These are phyloP conservation scores for Globisporangium abappressorium DNA, from an alignment of 352 stramenopile species.

Conservation along the genomic window DNA sequence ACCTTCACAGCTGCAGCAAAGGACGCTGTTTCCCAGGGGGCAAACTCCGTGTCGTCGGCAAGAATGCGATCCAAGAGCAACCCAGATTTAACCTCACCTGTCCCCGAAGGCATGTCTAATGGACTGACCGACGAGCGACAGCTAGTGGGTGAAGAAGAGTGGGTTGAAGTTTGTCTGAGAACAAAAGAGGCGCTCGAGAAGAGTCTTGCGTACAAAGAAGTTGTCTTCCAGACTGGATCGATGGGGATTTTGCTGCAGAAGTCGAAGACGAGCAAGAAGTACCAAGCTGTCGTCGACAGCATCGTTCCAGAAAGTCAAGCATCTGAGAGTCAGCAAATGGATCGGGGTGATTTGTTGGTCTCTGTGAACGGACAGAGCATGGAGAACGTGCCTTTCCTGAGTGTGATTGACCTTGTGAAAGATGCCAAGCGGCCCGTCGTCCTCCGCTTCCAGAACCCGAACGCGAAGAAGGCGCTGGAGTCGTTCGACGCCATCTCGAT, in stretches of 20 bases:
- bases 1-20: conserved; percentile 68
- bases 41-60: conserved; percentile 18
- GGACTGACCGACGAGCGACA: conserved; percentile 28
- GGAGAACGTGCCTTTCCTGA: conserved; percentile 57
- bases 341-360: conserved; percentile 69
- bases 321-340: conserved; percentile 59
- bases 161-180: conserved; percentile 67
- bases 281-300: conserved; percentile 74
- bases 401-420: conserved; percentile 78
- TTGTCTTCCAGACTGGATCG: conserved; percentile 63
- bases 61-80: conserved; percentile 20
- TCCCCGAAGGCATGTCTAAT: conserved; percentile 8
- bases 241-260: conserved; percentile 83
- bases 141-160: conserved; percentile 60
- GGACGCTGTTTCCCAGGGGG: conserved; percentile 45
- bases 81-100: conserved; percentile 9
- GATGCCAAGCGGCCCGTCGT: conserved; percentile 59
- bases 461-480: conserved; percentile 39
- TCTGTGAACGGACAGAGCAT: conserved; percentile 73
- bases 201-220: conserved; percentile 51
- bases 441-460: conserved; percentile 67
- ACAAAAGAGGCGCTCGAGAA: conserved; percentile 52
- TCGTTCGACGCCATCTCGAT: conserved; percentile 56
- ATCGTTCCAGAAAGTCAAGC: conserved; percentile 80
- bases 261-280: conserved; percentile 59